Percentiles rank a stretch among this genome's conserved stretches.
Conservation (phyloP, 2,329 filamentous ascomycete species). For the Trichoderma cornu-damae region DNA sequence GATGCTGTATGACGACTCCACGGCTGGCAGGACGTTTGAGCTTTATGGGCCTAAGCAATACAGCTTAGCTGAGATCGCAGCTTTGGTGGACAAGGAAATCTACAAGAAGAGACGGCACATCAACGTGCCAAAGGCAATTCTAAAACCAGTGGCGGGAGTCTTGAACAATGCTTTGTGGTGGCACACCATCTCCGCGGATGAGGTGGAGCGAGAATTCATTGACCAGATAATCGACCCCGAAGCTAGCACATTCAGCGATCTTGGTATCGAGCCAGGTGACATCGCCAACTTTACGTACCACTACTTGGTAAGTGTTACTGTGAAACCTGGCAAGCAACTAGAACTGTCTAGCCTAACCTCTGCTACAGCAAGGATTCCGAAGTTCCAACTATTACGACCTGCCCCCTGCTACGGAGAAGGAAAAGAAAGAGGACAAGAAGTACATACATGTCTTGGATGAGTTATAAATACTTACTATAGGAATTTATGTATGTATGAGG, state of each 20-base stretch:
- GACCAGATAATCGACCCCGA: slow-evolving; percentile 85
- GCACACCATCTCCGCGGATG: slow-evolving; percentile 74
- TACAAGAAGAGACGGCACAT: slow-evolving; percentile 84
- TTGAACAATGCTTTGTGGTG: slow-evolving; percentile 87
- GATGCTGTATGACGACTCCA: slow-evolving; percentile 88
- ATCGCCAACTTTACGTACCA: slow-evolving; percentile 84
- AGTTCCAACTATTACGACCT: slow-evolving; percentile 86
- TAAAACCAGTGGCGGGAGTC: slow-evolving; percentile 68
- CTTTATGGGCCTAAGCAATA: slow-evolving; percentile 93
- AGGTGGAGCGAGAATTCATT: slow-evolving; percentile 87
- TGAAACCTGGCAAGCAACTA: slow-evolving; percentile 3
- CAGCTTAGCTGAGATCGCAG: slow-evolving; percentile 78
- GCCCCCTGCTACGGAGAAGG: slow-evolving; percentile 88
- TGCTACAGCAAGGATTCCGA: slow-evolving; percentile 74
- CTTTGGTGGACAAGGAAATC: slow-evolving; percentile 87
- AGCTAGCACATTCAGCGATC: slow-evolving; percentile 93
- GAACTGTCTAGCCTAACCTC: slow-evolving; percentile 33
- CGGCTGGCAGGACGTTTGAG: slow-evolving; percentile 86
- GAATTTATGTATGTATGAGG: slow-evolving; percentile 1
- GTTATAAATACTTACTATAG: slow-evolving; percentile 55
- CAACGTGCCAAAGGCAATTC: slow-evolving; percentile 76
- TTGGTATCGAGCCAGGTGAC: slow-evolving; percentile 84
- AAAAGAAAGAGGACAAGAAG: slow-evolving; percentile 92
- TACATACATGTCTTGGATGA: slow-evolving; percentile 92
- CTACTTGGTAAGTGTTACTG: slow-evolving; percentile 67